A percentile compares a stretch with the other conserved stretches of the same genome.
Conservation (phyloP, 306 rosid genomes). For the Pueraria montana region DNA sequence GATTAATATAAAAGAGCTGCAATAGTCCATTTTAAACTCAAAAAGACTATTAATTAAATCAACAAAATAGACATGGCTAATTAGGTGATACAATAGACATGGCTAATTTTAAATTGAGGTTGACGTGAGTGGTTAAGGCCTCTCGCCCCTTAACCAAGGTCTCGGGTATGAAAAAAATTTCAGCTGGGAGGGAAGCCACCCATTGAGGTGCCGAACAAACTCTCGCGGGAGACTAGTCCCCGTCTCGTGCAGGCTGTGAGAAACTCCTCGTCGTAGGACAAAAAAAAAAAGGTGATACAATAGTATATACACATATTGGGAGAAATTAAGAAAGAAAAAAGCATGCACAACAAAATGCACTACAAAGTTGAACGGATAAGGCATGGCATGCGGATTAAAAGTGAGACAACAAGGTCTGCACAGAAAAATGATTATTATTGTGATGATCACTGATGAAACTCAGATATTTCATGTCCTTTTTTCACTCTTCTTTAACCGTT, state of each 20-base stretch:
- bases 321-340: background rate
- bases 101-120: too few relatives aligned
- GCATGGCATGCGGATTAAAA: constrained; percentile 4
- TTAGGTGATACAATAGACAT: background rate
- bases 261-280: too few relatives aligned
- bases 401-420: constrained; percentile 8
- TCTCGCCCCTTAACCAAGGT: too few relatives aligned
- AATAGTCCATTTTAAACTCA: background rate
- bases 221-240: too few relatives aligned
- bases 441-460: background rate
- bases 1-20: background rate
- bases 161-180: too few relatives aligned
- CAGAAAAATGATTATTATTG: background rate
- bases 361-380: background rate
- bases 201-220: too few relatives aligned
- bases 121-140: too few relatives aligned
- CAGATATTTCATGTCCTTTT: background rate
- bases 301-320: background rate
- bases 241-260: too few relatives aligned
- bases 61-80: background rate
- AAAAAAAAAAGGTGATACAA: background rate
- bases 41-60: background rate
- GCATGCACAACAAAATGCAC: background rate
- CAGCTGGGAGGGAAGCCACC: too few relatives aligned
- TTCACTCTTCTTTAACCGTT: background rate